Evolutionary conservation across 306 rosid genomes (phyloP), one percentile per base, ranked within the genome.

Genomic region (Neltuma alba): DNA sequence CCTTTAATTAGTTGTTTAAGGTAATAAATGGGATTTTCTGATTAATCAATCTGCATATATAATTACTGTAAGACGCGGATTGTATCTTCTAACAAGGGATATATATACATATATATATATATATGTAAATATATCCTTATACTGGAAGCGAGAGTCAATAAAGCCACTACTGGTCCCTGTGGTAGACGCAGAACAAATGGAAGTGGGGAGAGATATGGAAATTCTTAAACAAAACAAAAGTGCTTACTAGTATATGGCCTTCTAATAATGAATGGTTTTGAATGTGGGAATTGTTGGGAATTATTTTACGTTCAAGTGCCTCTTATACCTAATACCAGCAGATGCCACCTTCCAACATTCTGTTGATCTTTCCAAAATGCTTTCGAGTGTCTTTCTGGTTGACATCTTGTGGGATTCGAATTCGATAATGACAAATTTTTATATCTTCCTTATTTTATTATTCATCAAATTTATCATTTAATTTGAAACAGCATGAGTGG

Each of bases 201-300:
- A 31, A 55, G 64, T 74, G 47, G 50, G 27, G 7, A 75, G 12
- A 76, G 12, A 42, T 64, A 58, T 36, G 36, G 58, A 81, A 68
- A 75, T 68, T 81, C 85, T 75, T 76, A 69, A 81, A 81, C 76
- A 68, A 81, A 75, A 69, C 81, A 68, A 81, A 81, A 69, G 77
- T 62, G 69, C 27, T 60, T 60, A n/a, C n/a, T 7, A 50, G 62
- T 23, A 28, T 60, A 13, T 28, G 66, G 20, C 9, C 66, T 60
- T 60, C 1, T 16, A 1, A 4, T 10, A 27, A 27, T 58, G 63
- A 21, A 25, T 9, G 66, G n/a, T 10, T 16, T 36, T 20, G 40
- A 34, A 64, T 20, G 4, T 48, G n/a, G n/a, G n/a, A n/a, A 48
- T 63, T 63, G 23, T 2, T 9, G 70, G 15, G 44, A 64, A 3